Base-by-base conservation (phyloP, 192 early-diverging fungal species). In the Neocallimastix lanati region DNA sequence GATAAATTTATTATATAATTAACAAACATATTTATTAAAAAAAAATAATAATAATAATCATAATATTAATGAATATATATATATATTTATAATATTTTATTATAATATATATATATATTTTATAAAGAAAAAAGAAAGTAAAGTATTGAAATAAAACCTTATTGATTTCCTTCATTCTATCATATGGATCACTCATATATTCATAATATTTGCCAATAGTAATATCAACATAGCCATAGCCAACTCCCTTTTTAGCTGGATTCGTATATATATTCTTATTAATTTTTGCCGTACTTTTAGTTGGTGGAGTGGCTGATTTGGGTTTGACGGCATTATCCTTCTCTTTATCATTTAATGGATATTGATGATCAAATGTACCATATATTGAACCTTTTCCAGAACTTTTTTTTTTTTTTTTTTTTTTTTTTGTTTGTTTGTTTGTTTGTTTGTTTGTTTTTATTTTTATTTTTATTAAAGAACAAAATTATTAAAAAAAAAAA, bases 361-460 rank as follows among this genome's bases (percentile, higher is more conserved):
- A 89, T 79, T 89, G 88, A 76, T 89, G 88, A 36, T 89, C 86
- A 30, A 89, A 87, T 28, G 88, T 89, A 25, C 88, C 88, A 77
- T 78, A 89, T 15, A 77, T 78, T 18, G 86, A 87, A 0, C 88
- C 88, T 38, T 83, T 85, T 14, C 88, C 88, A 28, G 87, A 89
- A 16, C 88, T 89, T 33, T 33, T 33, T 33, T 33, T 33, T 33
- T 33, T 33, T 33, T 33, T 33, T 3, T 33, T 33, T 33, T 6
- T 6, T 33, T 33, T 33, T n/a, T n/a, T n/a, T n/a, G n/a, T n/a
- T n/a, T n/a, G n/a, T n/a, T n/a, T n/a, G n/a, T n/a, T n/a, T n/a
- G n/a, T n/a, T n/a, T n/a, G n/a, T n/a, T n/a, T n/a, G n/a, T n/a
- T n/a, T n/a, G n/a, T n/a, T n/a, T n/a, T n/a, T n/a, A n/a, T n/a